Percentiles rank a stretch among this genome's conserved stretches.
phyloP scores from a whole-genome alignment of 306 rosid species.

The Datisca glomerata region DNA sequence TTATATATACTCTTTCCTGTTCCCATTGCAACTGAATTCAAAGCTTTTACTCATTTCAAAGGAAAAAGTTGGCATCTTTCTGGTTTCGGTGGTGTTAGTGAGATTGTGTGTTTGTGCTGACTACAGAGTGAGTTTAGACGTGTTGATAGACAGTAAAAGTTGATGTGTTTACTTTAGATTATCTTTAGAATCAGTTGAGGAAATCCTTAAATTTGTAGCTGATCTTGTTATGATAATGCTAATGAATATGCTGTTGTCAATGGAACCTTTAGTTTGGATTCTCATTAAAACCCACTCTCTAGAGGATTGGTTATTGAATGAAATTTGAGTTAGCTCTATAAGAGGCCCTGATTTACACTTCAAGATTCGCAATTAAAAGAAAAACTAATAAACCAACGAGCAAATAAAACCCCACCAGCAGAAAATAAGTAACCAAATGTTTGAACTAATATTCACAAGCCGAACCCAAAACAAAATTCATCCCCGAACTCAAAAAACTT shows the following conservation, averaged over 20 bases:
- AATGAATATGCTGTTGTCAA: not conserved
- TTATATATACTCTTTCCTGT: no score
- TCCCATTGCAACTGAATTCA: no score
- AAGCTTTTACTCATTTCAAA: no score
- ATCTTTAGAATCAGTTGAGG: no score
- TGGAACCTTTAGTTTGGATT: no score
- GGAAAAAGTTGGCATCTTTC: no score
- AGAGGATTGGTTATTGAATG: not conserved
- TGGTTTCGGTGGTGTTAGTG: no score
- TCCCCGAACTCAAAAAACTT: constrained; percentile 14
- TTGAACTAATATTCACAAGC: constrained; percentile 2
- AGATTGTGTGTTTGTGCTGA: no score
- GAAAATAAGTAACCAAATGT: not conserved
- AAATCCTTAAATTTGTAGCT: not conserved
- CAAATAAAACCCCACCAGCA: not conserved
- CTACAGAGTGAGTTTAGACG: no score
- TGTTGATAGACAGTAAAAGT: no score
- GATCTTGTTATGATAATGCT: not conserved
- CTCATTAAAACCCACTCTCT: not conserved
- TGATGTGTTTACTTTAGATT: no score
- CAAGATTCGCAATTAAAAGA: not conserved
- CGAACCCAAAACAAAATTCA: not conserved
- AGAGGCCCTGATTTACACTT: not conserved
- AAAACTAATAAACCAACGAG: not conserved
- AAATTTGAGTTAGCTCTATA: constrained; percentile 9